Conservation (phyloP, 75 land plant genomes). For the Selaginella tamariscina region DNA sequence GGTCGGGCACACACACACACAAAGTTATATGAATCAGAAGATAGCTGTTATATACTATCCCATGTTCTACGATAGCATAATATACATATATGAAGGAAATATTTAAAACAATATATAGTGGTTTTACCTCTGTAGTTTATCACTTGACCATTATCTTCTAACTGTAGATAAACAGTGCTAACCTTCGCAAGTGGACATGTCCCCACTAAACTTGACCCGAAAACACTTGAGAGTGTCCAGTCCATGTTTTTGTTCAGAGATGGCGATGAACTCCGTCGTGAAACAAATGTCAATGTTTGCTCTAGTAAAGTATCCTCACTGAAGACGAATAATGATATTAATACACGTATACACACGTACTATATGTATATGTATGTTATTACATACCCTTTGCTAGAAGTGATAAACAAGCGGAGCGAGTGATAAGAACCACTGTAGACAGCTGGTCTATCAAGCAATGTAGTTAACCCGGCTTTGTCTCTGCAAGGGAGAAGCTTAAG, state of each 20-base stretch:
- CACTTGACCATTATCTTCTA: constrained; percentile 52
- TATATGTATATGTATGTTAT: too few species aligned
- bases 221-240: constrained; percentile 77
- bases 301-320: constrained; percentile 40
- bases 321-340: too few species aligned
- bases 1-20: constrained; percentile 11
- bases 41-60: neutral
- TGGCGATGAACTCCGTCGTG: too few species aligned
- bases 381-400: constrained; percentile 34
- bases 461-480: constrained; percentile 83
- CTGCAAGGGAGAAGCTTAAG: constrained; percentile 91
- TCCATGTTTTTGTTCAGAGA: too few species aligned
- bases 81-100: too few species aligned
- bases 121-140: constrained; percentile 11
- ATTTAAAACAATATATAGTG: too few species aligned
- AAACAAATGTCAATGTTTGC: constrained; percentile 76
- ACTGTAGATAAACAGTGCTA: constrained; percentile 70
- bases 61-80: neutral
- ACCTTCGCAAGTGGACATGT: constrained; percentile 63
- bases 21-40: neutral
- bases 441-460: constrained; percentile 79
- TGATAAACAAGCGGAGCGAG: constrained; percentile 60
- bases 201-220: constrained; percentile 45
- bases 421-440: constrained; percentile 77
- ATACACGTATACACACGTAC: too few species aligned